Evolutionary conservation across 1,284 basidiomycete species (phyloP).

Genomic region (Kwoniella shivajii): DNA sequence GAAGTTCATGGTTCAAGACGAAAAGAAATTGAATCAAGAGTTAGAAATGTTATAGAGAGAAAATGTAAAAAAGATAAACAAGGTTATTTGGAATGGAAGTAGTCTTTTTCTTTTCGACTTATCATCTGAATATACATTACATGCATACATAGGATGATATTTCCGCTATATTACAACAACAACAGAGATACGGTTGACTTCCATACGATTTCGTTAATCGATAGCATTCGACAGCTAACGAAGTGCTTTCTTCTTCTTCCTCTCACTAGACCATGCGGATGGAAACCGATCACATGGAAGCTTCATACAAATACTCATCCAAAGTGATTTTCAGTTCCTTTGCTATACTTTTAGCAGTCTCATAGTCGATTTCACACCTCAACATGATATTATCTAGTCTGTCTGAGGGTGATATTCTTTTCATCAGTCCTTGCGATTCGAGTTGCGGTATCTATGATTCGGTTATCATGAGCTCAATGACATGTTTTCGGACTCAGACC

Average conservation of each 20-base stretch:
- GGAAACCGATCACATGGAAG: slow-evolving; percentile 18
- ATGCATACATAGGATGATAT: background rate
- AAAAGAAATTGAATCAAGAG: slow-evolving; percentile 32
- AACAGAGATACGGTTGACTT: too few species aligned
- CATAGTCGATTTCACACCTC: slow-evolving; percentile 73
- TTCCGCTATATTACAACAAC: too few species aligned
- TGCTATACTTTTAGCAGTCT: slow-evolving; percentile 64
- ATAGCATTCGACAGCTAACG: background rate
- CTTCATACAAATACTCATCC: slow-evolving; percentile 72
- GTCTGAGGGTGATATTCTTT: slow-evolving; percentile 62
- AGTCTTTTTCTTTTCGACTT: background rate
- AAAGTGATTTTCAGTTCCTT: slow-evolving; percentile 66
- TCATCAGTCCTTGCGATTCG: slow-evolving; percentile 66
- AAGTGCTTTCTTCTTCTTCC: background rate
- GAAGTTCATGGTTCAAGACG: slow-evolving; percentile 31
- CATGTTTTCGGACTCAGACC: background rate
- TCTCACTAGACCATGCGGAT: too few species aligned
- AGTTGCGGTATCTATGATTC: slow-evolving; percentile 67
- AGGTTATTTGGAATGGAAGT: slow-evolving; percentile 47
- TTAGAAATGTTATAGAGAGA: slow-evolving; percentile 34
- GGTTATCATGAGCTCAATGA: background rate
- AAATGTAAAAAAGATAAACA: slow-evolving; percentile 40
- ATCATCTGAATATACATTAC: slow-evolving; percentile 1
- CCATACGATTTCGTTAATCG: background rate
- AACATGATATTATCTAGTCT: slow-evolving; percentile 67